Percentiles rank a stretch among this genome's conserved stretches.
These are phyloP conservation scores for Theileria annulata DNA, from an alignment of 169 alveolate genomes.

Conservation along the genomic window DNA sequence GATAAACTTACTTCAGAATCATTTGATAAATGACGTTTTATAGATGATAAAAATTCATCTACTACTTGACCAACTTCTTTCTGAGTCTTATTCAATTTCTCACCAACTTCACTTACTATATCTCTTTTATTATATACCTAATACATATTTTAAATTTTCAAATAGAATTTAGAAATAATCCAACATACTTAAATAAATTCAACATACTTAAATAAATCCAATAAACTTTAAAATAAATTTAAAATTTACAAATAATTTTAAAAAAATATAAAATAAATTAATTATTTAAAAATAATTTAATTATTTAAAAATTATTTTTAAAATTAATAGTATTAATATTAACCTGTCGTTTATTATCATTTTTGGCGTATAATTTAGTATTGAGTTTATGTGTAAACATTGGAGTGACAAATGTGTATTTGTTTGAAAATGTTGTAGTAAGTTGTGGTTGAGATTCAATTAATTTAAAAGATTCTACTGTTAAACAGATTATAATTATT, in stretches of 20 bases:
- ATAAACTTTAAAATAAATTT: too few relatives aligned
- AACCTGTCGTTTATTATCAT: background rate
- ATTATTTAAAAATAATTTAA: too few relatives aligned
- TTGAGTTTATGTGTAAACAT: background rate
- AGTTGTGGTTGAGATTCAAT: too few relatives aligned
- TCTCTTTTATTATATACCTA: conserved; percentile 59
- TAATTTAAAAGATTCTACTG: too few relatives aligned
- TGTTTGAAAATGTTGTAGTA: too few relatives aligned
- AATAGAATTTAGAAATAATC: too few relatives aligned
- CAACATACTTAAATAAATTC: too few relatives aligned
- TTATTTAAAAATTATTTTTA: too few relatives aligned
- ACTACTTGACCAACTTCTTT: conserved; percentile 62
- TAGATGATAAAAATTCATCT: conserved; percentile 47
- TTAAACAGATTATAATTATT: background rate
- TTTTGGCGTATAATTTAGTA: background rate
- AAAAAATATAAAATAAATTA: too few relatives aligned
- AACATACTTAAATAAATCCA: background rate
- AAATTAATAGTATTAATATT: too few relatives aligned
- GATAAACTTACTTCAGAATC: conserved; percentile 55
- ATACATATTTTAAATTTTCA: background rate
- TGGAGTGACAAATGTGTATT: background rate
- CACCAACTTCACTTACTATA: conserved; percentile 56
- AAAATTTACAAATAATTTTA: too few relatives aligned
- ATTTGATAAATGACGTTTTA: conserved; percentile 36
- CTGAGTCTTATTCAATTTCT: conserved; percentile 58